These are phyloP conservation scores for Citrullus colocynthis DNA, from an alignment of 306 rosid genomes.

Conservation along the genomic window DNA sequence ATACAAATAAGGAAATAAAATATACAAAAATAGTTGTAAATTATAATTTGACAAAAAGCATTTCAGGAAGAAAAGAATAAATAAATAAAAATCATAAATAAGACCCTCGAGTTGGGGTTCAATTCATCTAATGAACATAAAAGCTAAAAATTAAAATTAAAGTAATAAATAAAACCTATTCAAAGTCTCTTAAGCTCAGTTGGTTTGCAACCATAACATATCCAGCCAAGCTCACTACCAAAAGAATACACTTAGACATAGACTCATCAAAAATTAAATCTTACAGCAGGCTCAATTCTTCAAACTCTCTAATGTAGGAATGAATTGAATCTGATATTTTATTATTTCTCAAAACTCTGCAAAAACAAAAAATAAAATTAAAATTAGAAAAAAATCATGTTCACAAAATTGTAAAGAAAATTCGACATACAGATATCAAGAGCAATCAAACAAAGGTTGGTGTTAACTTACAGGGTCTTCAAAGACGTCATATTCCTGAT, in stretches of 20 bases:
- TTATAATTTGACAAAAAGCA: background rate
- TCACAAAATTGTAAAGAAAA: background rate
- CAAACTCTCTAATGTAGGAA: constrained; percentile 35
- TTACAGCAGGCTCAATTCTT: constrained; percentile 36
- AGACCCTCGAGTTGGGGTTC: too few relatives aligned
- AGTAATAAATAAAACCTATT: background rate
- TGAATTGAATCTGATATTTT: constrained; percentile 55
- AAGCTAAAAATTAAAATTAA: too few relatives aligned
- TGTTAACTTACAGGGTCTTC: constrained; percentile 29
- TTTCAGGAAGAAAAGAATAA: too few relatives aligned
- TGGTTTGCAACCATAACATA: background rate
- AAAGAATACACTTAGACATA: background rate
- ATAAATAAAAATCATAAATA: too few relatives aligned
- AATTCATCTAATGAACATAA: too few relatives aligned
- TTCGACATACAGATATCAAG: background rate
- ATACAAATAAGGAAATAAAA: background rate
- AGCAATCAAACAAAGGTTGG: constrained; percentile 3
- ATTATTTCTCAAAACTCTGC: constrained; percentile 60
- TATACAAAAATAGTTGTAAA: too few relatives aligned
- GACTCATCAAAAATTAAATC: constrained; percentile 6
- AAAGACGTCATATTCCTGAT: constrained; percentile 53
- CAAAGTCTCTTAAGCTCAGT: background rate
- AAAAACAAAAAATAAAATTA: constrained; percentile 14
- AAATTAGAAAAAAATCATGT: too few relatives aligned
- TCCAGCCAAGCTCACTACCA: background rate